Percentiles rank a stretch among this genome's conserved stretches.
phyloP scores from a whole-genome alignment of 208 protist species.

The Naegleria gruberi region DNA sequence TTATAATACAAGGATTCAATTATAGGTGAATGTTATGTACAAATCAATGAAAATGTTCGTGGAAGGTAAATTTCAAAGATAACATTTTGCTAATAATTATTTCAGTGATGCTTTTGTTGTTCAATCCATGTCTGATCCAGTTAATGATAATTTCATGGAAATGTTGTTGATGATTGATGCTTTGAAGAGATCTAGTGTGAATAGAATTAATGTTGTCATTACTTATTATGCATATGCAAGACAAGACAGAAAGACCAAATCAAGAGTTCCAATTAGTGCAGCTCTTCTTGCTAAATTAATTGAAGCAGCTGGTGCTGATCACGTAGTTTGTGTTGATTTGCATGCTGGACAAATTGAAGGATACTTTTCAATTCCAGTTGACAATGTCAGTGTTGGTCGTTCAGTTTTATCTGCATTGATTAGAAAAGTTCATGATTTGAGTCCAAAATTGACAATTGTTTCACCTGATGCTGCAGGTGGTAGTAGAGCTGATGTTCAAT shows the following conservation, averaged over 20 bases:
- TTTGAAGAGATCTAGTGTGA: slow-evolving; percentile 71
- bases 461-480: slow-evolving; percentile 87
- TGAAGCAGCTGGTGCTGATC: slow-evolving; percentile 72
- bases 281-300: slow-evolving; percentile 76
- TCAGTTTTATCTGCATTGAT: background rate
- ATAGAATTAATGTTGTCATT: slow-evolving; percentile 72
- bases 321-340: slow-evolving; percentile 79
- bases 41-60: background rate
- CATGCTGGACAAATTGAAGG: slow-evolving; percentile 71
- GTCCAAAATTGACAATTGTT: slow-evolving; percentile 62
- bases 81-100: background rate
- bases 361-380: slow-evolving; percentile 82
- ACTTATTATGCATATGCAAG: slow-evolving; percentile 56
- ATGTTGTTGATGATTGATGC: slow-evolving; percentile 79
- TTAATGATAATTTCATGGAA: slow-evolving; percentile 94
- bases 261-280: slow-evolving; percentile 76
- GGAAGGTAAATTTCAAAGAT: background rate
- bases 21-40: background rate
- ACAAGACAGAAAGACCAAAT: slow-evolving; percentile 81
- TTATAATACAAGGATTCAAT: background rate
- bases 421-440: background rate
- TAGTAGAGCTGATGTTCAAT: slow-evolving; percentile 63
- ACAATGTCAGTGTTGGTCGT: slow-evolving; percentile 61
- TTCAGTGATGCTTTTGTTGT: slow-evolving; percentile 85
- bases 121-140: slow-evolving; percentile 79